Conservation (phyloP, 2,329 filamentous ascomycete genomes). For the Metarhizium guizhouense region DNA sequence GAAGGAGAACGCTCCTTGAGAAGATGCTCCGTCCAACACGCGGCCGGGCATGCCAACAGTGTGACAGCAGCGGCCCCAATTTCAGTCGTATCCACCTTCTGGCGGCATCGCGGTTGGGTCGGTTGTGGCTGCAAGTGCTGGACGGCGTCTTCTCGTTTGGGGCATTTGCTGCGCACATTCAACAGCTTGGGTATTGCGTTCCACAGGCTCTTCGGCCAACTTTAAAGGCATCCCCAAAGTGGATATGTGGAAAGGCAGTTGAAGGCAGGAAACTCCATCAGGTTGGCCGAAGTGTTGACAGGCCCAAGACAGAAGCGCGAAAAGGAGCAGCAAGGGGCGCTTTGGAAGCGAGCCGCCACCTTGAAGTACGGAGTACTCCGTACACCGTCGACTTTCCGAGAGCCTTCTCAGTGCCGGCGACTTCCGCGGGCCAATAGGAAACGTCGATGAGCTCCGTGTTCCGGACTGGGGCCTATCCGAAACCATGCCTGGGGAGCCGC, state of each 20-base stretch:
- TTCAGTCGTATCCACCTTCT: neutral
- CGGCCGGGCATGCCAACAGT: neutral
- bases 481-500: neutral
- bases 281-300: slow-evolving; percentile 5
- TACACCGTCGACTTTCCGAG: neutral
- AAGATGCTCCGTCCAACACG: too few species aligned
- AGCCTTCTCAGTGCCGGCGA: neutral
- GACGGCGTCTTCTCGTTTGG: neutral
- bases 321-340: neutral
- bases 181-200: too few species aligned
- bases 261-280: neutral
- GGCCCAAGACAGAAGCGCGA: neutral
- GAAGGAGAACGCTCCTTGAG: too few species aligned
- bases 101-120: slow-evolving; percentile 2
- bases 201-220: slow-evolving; percentile 1
- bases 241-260: slow-evolving; percentile 1
- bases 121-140: neutral
- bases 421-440: neutral
- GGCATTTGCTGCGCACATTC: neutral
- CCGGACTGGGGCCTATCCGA: neutral
- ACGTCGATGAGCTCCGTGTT: neutral
- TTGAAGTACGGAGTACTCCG: neutral
- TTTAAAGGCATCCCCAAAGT: neutral
- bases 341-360: neutral
- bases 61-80: neutral